Percentiles rank a stretch among this genome's conserved stretches.
Evolutionary conservation across 2,329 filamentous ascomycete species (phyloP).

Genomic region (Lomentospora prolificans): DNA sequence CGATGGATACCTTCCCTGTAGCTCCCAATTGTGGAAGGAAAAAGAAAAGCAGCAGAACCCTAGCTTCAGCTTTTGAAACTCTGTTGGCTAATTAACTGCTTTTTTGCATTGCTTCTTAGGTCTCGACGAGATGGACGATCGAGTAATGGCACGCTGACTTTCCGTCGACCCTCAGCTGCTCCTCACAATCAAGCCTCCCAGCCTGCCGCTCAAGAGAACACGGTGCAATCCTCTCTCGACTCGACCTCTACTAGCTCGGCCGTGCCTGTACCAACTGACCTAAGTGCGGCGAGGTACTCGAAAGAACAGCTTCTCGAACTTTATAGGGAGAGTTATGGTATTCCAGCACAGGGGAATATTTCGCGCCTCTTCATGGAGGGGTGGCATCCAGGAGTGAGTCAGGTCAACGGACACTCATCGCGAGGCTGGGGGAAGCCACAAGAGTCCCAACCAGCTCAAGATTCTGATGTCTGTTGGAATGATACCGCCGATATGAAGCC

Average conservation of each 20-base stretch:
- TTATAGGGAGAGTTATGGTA: slow-evolving; percentile 34
- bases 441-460: slow-evolving; percentile 64
- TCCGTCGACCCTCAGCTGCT: slow-evolving; percentile 53
- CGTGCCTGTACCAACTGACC: slow-evolving; percentile 17
- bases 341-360: slow-evolving; percentile 29
- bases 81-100: background rate
- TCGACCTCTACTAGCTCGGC: slow-evolving; percentile 16
- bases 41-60: background rate
- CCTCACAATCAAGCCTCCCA: slow-evolving; percentile 34
- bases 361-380: slow-evolving; percentile 60
- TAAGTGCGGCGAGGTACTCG: slow-evolving; percentile 54
- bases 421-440: slow-evolving; percentile 68
- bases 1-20: too few species aligned
- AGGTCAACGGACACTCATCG: slow-evolving; percentile 52
- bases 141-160: slow-evolving; percentile 53
- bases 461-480: slow-evolving; percentile 92
- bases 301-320: slow-evolving; percentile 72
- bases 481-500: slow-evolving; percentile 58
- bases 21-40: too few species aligned
- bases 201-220: slow-evolving; percentile 10
- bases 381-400: slow-evolving; percentile 60
- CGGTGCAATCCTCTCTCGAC: slow-evolving; percentile 19
- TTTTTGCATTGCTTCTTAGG: slow-evolving; percentile 27
- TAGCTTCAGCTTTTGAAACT: background rate
- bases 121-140: slow-evolving; percentile 47